Base-by-base conservation (phyloP, 1,284 basidiomycete species). In the Ganoderma meredithae region DNA sequence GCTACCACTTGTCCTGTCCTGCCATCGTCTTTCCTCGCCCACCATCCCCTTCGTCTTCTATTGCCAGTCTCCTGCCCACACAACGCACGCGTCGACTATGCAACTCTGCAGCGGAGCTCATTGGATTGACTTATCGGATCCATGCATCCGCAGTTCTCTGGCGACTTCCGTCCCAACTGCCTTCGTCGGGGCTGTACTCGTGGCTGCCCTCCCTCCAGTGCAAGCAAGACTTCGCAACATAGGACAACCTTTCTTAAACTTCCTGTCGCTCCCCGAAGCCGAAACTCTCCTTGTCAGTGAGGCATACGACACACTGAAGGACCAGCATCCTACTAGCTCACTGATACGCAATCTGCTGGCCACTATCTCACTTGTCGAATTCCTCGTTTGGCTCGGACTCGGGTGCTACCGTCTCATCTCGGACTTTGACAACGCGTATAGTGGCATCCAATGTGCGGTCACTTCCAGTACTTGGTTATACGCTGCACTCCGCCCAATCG, bases 91-190 rank as follows among this genome's bases (percentile, higher is more conserved):
- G 6, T 52, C n/a, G 47, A 63, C 6, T 25, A 72, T 72, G 71
- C 27, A 63, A 53, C 63, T 70, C 13, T 76, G 76, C 62, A 62
- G 63, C 27, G 74, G 70, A 52, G 70, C 76, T 52, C 73, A 78
- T 65, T 76, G 77, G 27, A 74, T 85, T 59, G 85, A 89, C 79
- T 80, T 90, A 65, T 76, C 79, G 7, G 77, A 84, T 69, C 62
- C 81, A 13, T 92, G 91, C 72, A 79, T 88, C 0, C 84, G 91
- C 64, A 78, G 79, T 0, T 81, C 85, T 25, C 92, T 90, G 90
- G 79, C 80, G 15, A 82, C 88, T 0, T 58, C 90, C 52, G 53
- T 83, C 0, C 90, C 90, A 6, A 81, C 82, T n/a, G 74, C 77
- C 0, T 74, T 91, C 65, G 85, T 90, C 55, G 75, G 83, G 62